Conservation (phyloP, 805 yeast genomes). For the Torulaspora maleeae region DNA sequence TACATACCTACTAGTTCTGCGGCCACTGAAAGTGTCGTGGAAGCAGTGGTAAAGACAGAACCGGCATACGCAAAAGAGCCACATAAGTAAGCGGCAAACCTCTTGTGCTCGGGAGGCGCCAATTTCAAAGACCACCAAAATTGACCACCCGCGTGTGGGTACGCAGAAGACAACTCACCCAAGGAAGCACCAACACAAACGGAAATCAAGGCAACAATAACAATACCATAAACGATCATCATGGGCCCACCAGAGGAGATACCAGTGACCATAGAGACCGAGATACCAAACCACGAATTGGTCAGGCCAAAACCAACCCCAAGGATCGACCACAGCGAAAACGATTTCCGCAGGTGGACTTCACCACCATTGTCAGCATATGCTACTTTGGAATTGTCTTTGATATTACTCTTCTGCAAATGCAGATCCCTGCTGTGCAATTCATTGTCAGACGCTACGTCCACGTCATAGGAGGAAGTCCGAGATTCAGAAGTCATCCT, state of each 20-base stretch:
- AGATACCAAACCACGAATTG: conserved; percentile 61
- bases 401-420: neutral
- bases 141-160: conserved; percentile 63
- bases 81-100: conserved; percentile 53
- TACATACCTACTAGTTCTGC: conserved; percentile 51
- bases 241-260: conserved; percentile 57
- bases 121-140: conserved; percentile 55
- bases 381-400: conserved; percentile 1
- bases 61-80: conserved; percentile 67
- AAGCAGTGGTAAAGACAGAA: conserved; percentile 58
- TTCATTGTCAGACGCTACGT: conserved; percentile 4
- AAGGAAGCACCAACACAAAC: conserved; percentile 48
- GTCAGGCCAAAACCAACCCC: conserved; percentile 62
- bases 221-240: conserved; percentile 54
- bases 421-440: conserved; percentile 10
- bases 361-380: conserved; percentile 19
- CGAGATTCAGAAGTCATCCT: conserved; percentile 1
- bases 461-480: conserved; percentile 7
- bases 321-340: conserved; percentile 46
- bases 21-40: conserved; percentile 56
- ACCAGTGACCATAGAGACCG: conserved; percentile 55
- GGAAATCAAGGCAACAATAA: conserved; percentile 49
- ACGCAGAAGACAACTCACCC: conserved; percentile 52
- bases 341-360: conserved; percentile 38
- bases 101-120: conserved; percentile 43